These are phyloP conservation scores for Sonneratia alba DNA, from an alignment of 345 rosid genomes.

Conservation along the genomic window DNA sequence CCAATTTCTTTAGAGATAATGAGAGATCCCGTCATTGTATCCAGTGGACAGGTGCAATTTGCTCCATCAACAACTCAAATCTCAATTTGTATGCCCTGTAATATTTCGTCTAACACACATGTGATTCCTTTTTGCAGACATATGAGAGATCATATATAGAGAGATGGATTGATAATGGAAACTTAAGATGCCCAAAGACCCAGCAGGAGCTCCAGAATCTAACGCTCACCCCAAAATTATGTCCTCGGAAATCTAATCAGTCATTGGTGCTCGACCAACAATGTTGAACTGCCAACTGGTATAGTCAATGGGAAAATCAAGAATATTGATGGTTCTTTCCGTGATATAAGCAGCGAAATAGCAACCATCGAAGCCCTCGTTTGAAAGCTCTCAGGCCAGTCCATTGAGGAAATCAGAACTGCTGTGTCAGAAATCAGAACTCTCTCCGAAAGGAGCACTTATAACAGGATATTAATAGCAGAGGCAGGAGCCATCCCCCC, in stretches of 20 bases:
- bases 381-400: constrained; percentile 48
- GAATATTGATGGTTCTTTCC: constrained; percentile 54
- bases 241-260: constrained; percentile 73
- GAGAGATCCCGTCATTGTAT: constrained; percentile 94
- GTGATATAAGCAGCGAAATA: constrained; percentile 56
- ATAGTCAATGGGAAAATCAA: constrained; percentile 48
- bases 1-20: constrained; percentile 79
- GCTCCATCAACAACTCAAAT: neutral
- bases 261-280: constrained; percentile 71
- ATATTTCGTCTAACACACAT: constrained; percentile 2
- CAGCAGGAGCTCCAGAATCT: constrained; percentile 78
- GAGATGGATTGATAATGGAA: constrained; percentile 94
- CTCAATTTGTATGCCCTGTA: neutral
- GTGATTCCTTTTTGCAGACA: constrained; percentile 48
- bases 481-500: constrained; percentile 82
- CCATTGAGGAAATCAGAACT: constrained; percentile 42
- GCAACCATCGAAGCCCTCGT: constrained; percentile 59
- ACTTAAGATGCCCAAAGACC: constrained; percentile 84
- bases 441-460: constrained; percentile 76
- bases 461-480: constrained; percentile 73
- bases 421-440: constrained; percentile 69
- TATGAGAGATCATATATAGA: constrained; percentile 91
- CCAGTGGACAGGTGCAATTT: constrained; percentile 76
- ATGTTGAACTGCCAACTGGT: constrained; percentile 62
- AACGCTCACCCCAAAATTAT: constrained; percentile 74